Evolutionary conservation across 2,329 filamentous ascomycete species (phyloP).

Genomic region (Pseudogymnoascus sp.): DNA sequence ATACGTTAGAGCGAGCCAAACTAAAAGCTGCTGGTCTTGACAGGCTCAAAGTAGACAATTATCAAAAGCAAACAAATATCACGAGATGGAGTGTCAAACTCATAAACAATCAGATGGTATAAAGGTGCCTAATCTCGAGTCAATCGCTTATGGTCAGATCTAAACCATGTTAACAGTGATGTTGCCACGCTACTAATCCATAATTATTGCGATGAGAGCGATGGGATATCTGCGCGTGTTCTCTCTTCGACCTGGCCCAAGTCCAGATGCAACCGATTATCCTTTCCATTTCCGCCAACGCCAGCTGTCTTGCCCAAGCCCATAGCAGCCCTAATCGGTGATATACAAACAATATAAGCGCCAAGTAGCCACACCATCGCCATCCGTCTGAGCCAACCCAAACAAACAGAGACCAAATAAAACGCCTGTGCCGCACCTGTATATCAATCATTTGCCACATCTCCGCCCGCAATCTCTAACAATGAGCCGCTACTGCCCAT

Average conservation of each 20-base stretch:
- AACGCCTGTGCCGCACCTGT: slow-evolving; percentile 7
- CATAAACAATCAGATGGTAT: slow-evolving; percentile 9
- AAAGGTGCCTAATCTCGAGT: slow-evolving; percentile 4
- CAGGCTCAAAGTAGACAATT: background rate
- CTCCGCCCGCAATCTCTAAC: background rate
- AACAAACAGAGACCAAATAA: slow-evolving; percentile 8
- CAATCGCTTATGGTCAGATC: background rate
- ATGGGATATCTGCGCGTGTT: slow-evolving; percentile 2
- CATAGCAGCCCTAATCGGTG: slow-evolving; percentile 10
- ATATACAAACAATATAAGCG: slow-evolving; percentile 12
- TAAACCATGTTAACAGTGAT: slow-evolving; percentile 6
- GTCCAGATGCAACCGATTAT: slow-evolving; percentile 4
- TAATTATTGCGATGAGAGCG: slow-evolving; percentile 7
- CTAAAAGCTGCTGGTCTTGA: background rate
- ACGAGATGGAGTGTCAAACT: background rate
- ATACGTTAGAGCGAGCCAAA: background rate
- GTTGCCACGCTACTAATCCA: slow-evolving; percentile 8
- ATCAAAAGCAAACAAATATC: background rate
- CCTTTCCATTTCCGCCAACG: slow-evolving; percentile 6
- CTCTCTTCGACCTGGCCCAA: background rate
- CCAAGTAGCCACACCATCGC: slow-evolving; percentile 10
- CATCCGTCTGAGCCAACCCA: slow-evolving; percentile 7
- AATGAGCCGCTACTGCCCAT: background rate
- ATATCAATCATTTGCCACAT: slow-evolving; percentile 7
- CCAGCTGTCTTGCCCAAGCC: slow-evolving; percentile 9